Evolutionary conservation across 139 green algal species (phyloP), one percentile per base, ranked within the genome.

Genomic region (Penium margaritaceum): DNA sequence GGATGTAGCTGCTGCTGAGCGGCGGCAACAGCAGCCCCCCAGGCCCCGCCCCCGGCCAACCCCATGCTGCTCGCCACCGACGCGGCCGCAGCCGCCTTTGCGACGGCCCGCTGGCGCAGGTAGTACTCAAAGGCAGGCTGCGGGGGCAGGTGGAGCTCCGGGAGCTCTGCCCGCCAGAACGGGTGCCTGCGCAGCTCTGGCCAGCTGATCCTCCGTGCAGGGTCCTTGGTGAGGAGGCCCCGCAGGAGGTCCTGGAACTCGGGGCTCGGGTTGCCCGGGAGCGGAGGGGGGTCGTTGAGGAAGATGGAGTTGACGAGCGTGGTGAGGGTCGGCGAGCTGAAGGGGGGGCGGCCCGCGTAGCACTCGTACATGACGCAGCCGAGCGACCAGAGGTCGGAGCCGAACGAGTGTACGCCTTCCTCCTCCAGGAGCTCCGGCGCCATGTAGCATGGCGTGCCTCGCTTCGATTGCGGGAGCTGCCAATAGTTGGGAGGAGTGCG

Each of bases 331-430:
- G 81, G 79, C 37, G 87, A 88, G 19, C 91, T 67, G 76, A 98
- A 97, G 38, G 92, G 91, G 29, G 91, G 91, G 2, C 80, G 70
- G 1, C 93, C 93, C 21, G 88, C 85, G 12, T 84, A 84, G 68
- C 88, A 94, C 82, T 97, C 90, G 71, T 95, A 96, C 62, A 98
- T 85, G 37, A 97, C 84, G 78, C 91, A 96, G 21, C 93, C 93
- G 1, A 98, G 81, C 0, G 89, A 86, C 88, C 89, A 98, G 36
- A 98, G 80, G 82, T 98, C 93, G 1, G 84, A 90, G 6, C 84
- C 85, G 24, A 83, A 91, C 27, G 87, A 94, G 76, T 95, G 88
- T 3, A 87, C 85, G 7, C 84, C 85, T 3, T 82, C 87, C 17
- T 92, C 85, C n/a, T 88, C 80, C 70, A 96, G 94, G 36, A 97